Evolutionary conservation across 73 alveolate species (phyloP).

Genomic region (Stentor roeselii): DNA sequence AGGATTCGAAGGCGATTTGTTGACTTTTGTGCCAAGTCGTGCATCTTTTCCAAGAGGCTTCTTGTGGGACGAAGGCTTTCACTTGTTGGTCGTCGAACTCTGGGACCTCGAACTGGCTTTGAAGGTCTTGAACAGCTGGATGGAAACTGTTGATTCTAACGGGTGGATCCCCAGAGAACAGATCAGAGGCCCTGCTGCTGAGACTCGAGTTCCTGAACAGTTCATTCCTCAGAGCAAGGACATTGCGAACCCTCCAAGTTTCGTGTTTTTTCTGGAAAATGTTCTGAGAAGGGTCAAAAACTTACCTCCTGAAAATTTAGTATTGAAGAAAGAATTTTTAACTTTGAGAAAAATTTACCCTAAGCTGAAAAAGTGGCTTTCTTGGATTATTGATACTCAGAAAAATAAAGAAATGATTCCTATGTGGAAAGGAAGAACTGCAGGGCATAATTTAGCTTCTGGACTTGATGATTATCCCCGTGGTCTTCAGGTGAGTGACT

Average conservation of each 20-base stretch:
- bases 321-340: constrained; percentile 29
- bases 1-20: not conserved
- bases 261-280: constrained; percentile 68
- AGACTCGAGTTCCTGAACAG: constrained; percentile 64
- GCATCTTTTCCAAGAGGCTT: constrained; percentile 94
- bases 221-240: constrained; percentile 65
- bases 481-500: constrained; percentile 62
- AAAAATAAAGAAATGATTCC: constrained; percentile 35
- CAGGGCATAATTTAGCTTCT: constrained; percentile 67
- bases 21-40: constrained; percentile 67
- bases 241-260: constrained; percentile 90
- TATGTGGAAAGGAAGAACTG: constrained; percentile 78
- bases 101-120: constrained; percentile 86
- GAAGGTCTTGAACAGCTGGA: constrained; percentile 88
- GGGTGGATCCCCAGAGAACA: constrained; percentile 99
- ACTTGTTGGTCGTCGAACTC: constrained; percentile 72
- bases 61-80: constrained; percentile 99
- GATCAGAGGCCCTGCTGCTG: constrained; percentile 85
- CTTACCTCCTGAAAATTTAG: not conserved
- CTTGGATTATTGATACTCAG: constrained; percentile 65
- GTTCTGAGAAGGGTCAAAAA: constrained; percentile 34
- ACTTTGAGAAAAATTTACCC: constrained; percentile 48
- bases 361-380: constrained; percentile 63
- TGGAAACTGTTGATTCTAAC: constrained; percentile 74
- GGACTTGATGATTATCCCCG: constrained; percentile 97